These are phyloP conservation scores for Cyberlindnera amylophila DNA, from an alignment of 805 yeast genomes.

Conservation along the genomic window DNA sequence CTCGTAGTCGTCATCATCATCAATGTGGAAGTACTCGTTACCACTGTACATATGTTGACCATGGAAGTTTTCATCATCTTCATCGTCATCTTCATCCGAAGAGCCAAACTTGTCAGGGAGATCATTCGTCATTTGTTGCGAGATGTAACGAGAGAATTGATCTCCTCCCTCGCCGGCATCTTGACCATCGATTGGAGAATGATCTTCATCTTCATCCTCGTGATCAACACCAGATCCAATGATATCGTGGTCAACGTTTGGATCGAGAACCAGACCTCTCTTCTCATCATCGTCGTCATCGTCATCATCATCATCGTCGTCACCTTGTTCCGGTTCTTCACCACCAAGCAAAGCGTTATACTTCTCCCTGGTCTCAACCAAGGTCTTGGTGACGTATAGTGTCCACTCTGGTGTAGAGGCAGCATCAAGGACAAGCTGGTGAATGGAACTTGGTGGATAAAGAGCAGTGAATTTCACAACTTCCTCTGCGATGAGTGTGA, in stretches of 20 bases:
- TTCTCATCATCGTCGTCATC: conserved; percentile 32
- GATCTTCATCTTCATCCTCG: conserved; percentile 1
- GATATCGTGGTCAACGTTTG: conserved; percentile 36
- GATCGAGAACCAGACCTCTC: conserved; percentile 24
- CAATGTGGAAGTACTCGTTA: conserved; percentile 19
- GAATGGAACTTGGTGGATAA: conserved; percentile 26
- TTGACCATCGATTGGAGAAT: conserved; percentile 9
- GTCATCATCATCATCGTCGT: conserved; percentile 33
- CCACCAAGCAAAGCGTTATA: conserved; percentile 93
- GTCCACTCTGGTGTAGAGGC: conserved; percentile 57
- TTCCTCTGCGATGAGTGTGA: conserved; percentile 91
- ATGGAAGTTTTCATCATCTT: conserved; percentile 22
- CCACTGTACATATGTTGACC: conserved; percentile 13
- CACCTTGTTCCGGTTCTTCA: conserved; percentile 21
- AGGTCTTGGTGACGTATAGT: conserved; percentile 72
- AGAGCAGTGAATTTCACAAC: conserved; percentile 72
- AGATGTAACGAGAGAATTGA: conserved; percentile 50
- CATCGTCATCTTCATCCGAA: conserved; percentile 43
- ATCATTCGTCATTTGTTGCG: conserved; percentile 64
- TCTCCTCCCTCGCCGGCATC: conserved; percentile 24
- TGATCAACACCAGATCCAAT: conserved; percentile 27
- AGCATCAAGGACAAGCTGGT: conserved; percentile 36
- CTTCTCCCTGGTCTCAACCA: conserved; percentile 87
- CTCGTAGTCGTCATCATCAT: conserved; percentile 64
- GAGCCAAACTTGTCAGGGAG: conserved; percentile 54